A percentile compares a stretch with the other conserved stretches of the same genome.
Evolutionary conservation across 495 filamentous ascomycete species (phyloP).

Genomic region (Penicillium alfredii): DNA sequence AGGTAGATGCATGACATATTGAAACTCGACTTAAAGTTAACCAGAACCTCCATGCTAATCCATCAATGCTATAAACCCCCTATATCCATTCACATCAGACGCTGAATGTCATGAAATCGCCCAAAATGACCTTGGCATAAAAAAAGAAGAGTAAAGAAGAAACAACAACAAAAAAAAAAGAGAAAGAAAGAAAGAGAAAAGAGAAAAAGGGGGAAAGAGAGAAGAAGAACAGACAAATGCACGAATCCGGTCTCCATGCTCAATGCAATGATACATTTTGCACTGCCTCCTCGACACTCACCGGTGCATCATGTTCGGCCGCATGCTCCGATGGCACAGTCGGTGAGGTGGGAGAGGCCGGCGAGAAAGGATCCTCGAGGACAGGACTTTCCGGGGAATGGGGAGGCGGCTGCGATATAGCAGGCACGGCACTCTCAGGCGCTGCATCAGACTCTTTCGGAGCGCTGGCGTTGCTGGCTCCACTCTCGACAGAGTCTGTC

Average conservation of each 20-base stretch:
- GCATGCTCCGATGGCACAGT: conserved; percentile 6
- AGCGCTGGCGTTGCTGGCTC: conserved; percentile 13
- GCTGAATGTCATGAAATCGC: no score
- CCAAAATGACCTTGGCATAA: no score
- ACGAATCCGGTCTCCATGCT: not conserved
- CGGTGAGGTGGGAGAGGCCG: conserved; percentile 20
- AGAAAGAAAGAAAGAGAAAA: no score
- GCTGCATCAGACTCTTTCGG: conserved; percentile 13
- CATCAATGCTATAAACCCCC: no score
- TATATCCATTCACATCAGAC: no score
- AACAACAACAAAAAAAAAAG: no score
- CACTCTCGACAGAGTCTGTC: conserved; percentile 23
- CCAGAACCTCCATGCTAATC: no score
- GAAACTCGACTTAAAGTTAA: no score
- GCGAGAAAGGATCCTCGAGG: conserved; percentile 20
- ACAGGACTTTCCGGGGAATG: not conserved
- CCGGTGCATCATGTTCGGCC: conserved; percentile 2
- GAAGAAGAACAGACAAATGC: no score
- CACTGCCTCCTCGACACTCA: conserved; percentile 38
- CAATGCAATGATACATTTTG: conserved; percentile 34
- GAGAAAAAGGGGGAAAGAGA: no score
- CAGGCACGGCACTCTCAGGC: conserved; percentile 2
- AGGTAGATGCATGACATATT: no score
- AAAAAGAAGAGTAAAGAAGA: no score
- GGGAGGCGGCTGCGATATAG: not conserved